Evolutionary conservation across 805 yeast species (phyloP).

Genomic region (Nakazawaea molendinolei): DNA sequence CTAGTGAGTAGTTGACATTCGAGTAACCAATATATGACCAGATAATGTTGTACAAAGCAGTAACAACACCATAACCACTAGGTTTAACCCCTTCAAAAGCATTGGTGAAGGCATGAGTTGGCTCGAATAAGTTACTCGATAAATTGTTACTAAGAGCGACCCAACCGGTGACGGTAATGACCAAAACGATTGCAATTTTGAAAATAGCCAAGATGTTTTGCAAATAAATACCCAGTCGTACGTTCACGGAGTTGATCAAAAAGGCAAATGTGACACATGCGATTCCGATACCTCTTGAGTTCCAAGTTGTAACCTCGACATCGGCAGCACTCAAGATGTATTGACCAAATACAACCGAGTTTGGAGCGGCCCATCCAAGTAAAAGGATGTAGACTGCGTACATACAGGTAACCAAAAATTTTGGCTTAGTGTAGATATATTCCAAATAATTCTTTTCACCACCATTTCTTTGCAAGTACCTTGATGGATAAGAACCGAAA

Average conservation of each 20-base stretch:
- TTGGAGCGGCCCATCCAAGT: constrained; percentile 83
- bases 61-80: constrained; percentile 58
- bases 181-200: constrained; percentile 63
- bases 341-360: constrained; percentile 74
- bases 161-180: constrained; percentile 76
- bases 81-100: constrained; percentile 29
- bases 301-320: constrained; percentile 63
- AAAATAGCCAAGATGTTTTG: constrained; percentile 64
- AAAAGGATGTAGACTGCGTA: constrained; percentile 68
- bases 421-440: constrained; percentile 61
- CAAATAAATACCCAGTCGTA: constrained; percentile 59
- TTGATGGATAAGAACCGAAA: constrained; percentile 45
- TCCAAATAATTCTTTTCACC: constrained; percentile 83
- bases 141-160: constrained; percentile 74
- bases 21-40: constrained; percentile 85
- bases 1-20: constrained; percentile 76
- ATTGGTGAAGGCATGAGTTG: constrained; percentile 32
- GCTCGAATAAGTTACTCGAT: constrained; percentile 37
- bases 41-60: constrained; percentile 73
- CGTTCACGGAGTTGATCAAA: constrained; percentile 51
- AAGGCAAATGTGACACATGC: constrained; percentile 70
- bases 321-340: constrained; percentile 72
- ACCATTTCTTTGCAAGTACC: constrained; percentile 70
- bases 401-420: constrained; percentile 56
- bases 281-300: constrained; percentile 69